Percentiles rank a stretch among this genome's conserved stretches.
phyloP scores from a whole-genome alignment of 495 filamentous ascomycete genomes.

The Trichocladium uniseriatum region DNA sequence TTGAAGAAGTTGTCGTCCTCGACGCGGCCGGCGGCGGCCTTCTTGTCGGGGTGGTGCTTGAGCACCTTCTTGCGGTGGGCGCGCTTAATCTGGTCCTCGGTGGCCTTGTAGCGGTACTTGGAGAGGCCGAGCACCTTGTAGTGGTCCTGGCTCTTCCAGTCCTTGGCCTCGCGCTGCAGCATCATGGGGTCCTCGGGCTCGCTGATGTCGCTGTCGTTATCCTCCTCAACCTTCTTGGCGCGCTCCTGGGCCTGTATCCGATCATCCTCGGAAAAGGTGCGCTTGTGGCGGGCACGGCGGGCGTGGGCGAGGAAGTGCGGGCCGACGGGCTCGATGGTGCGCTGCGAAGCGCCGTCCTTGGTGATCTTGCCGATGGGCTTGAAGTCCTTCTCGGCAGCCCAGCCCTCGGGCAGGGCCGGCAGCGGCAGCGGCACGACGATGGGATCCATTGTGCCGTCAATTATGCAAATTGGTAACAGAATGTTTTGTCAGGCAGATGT shows the following conservation, averaged over 20 bases:
- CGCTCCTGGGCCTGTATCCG: slow-evolving; percentile 89
- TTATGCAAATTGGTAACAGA: background rate
- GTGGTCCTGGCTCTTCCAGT: slow-evolving; percentile 99
- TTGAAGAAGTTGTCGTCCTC: slow-evolving; percentile 99
- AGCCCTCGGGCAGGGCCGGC: slow-evolving; percentile 69
- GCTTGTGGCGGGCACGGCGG: slow-evolving; percentile 87
- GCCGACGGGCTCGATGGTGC: slow-evolving; percentile 88
- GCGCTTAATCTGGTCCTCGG: slow-evolving; percentile 95
- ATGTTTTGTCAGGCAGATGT: background rate
- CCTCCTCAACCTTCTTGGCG: slow-evolving; percentile 91
- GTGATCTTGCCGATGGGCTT: slow-evolving; percentile 64
- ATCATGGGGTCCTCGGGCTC: slow-evolving; percentile 87
- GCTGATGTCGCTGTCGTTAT: slow-evolving; percentile 80
- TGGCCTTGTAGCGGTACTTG: slow-evolving; percentile 84
- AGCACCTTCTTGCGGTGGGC: slow-evolving; percentile 99
- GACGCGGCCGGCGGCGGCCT: slow-evolving; percentile 73
- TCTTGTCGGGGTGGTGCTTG: slow-evolving; percentile 97
- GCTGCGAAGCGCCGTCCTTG: slow-evolving; percentile 52
- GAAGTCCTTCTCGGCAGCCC: slow-evolving; percentile 86
- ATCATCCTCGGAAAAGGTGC: slow-evolving; percentile 98
- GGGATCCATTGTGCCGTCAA: slow-evolving; percentile 32
- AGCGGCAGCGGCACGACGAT: slow-evolving; percentile 44
- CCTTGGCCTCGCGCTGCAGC: slow-evolving; percentile 87
- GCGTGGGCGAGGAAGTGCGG: slow-evolving; percentile 97
- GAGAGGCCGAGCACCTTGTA: slow-evolving; percentile 92